A percentile compares a stretch with the other conserved stretches of the same genome.
These are phyloP conservation scores for Pascua guehoae DNA, from an alignment of 1,284 basidiomycete species.

Conservation along the genomic window DNA sequence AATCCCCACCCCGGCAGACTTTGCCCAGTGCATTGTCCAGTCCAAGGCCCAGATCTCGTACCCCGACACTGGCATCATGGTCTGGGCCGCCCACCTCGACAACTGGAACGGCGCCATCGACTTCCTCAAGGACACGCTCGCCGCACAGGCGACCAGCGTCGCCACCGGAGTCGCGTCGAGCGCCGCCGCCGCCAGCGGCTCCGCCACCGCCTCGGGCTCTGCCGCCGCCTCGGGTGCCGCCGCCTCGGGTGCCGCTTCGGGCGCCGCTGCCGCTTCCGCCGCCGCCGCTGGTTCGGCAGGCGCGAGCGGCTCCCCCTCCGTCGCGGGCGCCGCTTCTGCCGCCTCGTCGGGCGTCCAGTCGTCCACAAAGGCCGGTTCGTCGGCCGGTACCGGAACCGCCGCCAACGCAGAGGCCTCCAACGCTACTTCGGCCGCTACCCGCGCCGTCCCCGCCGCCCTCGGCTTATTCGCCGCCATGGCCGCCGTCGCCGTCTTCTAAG, in stretches of 20 bases:
- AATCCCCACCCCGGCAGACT: conserved; percentile 9
- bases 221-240: background rate
- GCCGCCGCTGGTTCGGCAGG: background rate
- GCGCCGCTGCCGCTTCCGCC: background rate
- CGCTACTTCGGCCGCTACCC: background rate
- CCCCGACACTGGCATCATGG: conserved; percentile 18
- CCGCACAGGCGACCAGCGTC: background rate
- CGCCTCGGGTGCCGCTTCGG: background rate
- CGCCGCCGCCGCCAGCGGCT: background rate
- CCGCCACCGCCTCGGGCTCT: background rate
- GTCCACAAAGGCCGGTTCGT: background rate
- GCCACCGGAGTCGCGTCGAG: background rate
- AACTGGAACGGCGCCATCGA: conserved; percentile 13
- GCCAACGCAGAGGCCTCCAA: background rate
- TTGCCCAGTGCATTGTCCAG: conserved; percentile 13
- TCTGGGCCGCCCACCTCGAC: conserved; percentile 13
- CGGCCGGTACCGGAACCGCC: background rate
- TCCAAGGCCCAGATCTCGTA: conserved; percentile 7
- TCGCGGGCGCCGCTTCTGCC: too few relatives aligned
- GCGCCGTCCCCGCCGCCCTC: background rate
- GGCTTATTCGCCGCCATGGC: too few relatives aligned
- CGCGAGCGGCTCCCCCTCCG: background rate
- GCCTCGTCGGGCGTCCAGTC: background rate
- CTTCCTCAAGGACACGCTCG: conserved; percentile 8
- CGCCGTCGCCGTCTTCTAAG: too few relatives aligned